Conservation (phyloP, 352 stramenopile species). For the Phytophthora aleatoria region DNA sequence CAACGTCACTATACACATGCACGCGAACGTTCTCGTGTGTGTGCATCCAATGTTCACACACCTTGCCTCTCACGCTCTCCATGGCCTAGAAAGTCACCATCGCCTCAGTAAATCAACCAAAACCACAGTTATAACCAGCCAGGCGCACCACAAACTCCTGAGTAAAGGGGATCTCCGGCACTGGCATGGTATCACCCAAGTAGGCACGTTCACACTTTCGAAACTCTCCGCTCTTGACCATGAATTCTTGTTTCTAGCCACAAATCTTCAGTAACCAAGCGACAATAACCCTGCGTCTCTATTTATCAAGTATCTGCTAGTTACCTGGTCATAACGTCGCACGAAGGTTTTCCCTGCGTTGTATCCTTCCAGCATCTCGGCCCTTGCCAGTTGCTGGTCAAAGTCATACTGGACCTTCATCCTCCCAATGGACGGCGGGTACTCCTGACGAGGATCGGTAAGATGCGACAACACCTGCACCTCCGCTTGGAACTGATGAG, state of each 20-base stretch:
- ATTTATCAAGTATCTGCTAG: background rate
- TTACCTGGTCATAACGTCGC: constrained; percentile 62
- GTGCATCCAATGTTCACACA: constrained; percentile 74
- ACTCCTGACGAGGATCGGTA: constrained; percentile 55
- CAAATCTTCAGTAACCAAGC: constrained; percentile 1
- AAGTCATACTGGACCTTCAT: constrained; percentile 74
- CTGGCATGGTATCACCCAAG: constrained; percentile 64
- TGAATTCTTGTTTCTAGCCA: constrained; percentile 65
- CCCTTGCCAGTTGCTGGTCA: constrained; percentile 57
- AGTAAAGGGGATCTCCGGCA: constrained; percentile 50
- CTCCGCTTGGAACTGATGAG: constrained; percentile 64
- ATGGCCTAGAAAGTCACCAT: constrained; percentile 39
- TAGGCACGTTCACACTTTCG: constrained; percentile 75
- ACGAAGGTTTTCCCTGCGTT: constrained; percentile 77
- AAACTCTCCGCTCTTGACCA: constrained; percentile 72
- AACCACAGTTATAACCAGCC: background rate
- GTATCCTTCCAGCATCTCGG: constrained; percentile 63
- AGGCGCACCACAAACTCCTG: constrained; percentile 54
- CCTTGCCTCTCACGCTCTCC: constrained; percentile 55
- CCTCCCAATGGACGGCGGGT: constrained; percentile 58
- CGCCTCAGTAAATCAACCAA: background rate
- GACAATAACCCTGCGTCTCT: background rate
- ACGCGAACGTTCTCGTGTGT: constrained; percentile 53
- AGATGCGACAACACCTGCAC: constrained; percentile 65
- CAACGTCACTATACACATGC: constrained; percentile 62